These are phyloP conservation scores for Phenoliferia sp. DNA, from an alignment of 1,284 basidiomycete species.

Conservation along the genomic window DNA sequence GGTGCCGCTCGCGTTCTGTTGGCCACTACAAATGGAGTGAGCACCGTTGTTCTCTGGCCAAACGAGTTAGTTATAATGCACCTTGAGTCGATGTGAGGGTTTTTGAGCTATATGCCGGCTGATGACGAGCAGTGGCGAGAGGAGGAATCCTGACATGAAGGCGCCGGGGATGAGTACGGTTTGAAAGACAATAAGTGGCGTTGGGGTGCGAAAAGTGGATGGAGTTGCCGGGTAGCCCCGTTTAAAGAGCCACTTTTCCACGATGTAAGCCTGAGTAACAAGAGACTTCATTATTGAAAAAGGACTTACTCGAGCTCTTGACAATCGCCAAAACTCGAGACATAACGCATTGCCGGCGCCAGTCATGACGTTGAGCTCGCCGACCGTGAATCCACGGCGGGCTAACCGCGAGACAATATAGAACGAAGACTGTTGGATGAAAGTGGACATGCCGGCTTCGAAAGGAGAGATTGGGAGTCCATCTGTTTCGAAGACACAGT, in stretches of 20 bases:
- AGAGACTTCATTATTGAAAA: neutral
- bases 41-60: neutral
- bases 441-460: constrained; percentile 67
- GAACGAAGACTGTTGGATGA: constrained; percentile 86
- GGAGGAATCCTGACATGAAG: constrained; percentile 81
- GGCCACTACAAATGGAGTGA: constrained; percentile 57
- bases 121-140: constrained; percentile 89
- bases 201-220: constrained; percentile 79
- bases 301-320: constrained; percentile 26
- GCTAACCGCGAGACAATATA: constrained; percentile 87
- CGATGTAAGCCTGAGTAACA: constrained; percentile 47
- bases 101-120: constrained; percentile 88
- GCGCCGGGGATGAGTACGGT: constrained; percentile 89
- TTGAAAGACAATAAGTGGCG: constrained; percentile 86
- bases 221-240: constrained; percentile 27
- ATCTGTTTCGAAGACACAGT: constrained; percentile 8
- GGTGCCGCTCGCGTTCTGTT: constrained; percentile 76
- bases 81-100: constrained; percentile 71
- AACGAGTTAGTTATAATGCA: neutral
- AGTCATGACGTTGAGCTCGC: constrained; percentile 82
- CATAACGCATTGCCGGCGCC: constrained; percentile 81
- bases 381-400: constrained; percentile 87
- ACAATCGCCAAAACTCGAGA: constrained; percentile 56
- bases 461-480: constrained; percentile 61
- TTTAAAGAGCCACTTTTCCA: constrained; percentile 71